Base-by-base conservation (phyloP, 108 stramenopile genomes). In the Cyclotella baltica region DNA sequence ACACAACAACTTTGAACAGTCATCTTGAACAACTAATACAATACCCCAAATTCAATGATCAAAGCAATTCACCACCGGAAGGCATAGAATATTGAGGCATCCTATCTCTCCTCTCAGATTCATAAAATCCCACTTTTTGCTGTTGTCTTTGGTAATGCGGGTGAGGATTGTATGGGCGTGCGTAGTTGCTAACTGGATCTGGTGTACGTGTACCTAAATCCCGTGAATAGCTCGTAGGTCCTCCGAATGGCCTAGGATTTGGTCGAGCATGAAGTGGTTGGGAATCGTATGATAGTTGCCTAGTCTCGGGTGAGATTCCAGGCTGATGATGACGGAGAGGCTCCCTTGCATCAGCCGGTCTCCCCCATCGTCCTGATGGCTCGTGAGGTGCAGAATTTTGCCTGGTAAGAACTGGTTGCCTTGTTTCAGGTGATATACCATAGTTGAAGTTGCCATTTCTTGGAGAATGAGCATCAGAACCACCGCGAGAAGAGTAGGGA, bases 401-500 rank as follows among this genome's bases (percentile, higher is more conserved):
- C 61, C 61, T 37, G 19, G 61, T 0, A 5, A 62, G 16, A 20
- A 37, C 27, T 34, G 61, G 61, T 11, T 34, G 61, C 3, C 61
- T 33, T 15, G 27, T 33, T 33, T 62, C 61, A 11, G 61, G 61
- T 34, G 31, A 34, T 20, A 62, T 62, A 6, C 33, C 61, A 33
- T 20, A 25, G 1, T 13, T 16, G 31, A 18, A 29, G 18, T 34
- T 62, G 3, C 18, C 2, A 11, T 57, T 34, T 13, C 10, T 36
- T 3, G 16, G 16, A 6, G 30, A 15, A 3, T 33, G 15, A 10
- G 27, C 19, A 15, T 62, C 31, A 25, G 61, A 35, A n/a, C 33
- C 2, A 35, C 22, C 23, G 23, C 55, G 55, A 55, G 55, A 55
- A 27, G 70, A 71, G 29, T 71, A 71, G 20, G 53, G 38, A 19